phyloP scores from a whole-genome alignment of 805 yeast genomes.

The Candida khao-thaluensis region DNA sequence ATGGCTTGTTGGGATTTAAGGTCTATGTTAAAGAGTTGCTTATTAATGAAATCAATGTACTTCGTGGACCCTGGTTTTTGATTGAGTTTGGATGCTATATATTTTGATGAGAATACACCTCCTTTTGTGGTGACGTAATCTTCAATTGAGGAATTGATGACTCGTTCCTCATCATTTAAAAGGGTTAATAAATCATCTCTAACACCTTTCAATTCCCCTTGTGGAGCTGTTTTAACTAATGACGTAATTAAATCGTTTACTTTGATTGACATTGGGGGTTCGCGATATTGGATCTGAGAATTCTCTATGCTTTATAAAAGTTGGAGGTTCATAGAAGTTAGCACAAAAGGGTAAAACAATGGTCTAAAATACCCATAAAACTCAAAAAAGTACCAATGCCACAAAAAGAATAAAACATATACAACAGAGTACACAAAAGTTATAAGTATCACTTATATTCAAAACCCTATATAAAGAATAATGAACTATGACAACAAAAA shows the following conservation, averaged over 20 bases:
- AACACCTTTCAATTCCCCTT: slow-evolving; percentile 37
- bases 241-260: slow-evolving; percentile 21
- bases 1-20: slow-evolving; percentile 47
- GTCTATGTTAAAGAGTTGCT: slow-evolving; percentile 58
- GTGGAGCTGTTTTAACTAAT: slow-evolving; percentile 36
- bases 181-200: slow-evolving; percentile 17
- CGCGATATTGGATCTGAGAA: no score
- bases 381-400: no score
- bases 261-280: slow-evolving; percentile 2
- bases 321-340: no score
- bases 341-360: no score
- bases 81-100: slow-evolving; percentile 34
- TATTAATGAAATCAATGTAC: slow-evolving; percentile 50
- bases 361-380: no score
- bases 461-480: neutral
- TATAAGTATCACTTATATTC: neutral
- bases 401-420: no score
- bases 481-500: slow-evolving; percentile 64
- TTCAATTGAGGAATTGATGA: slow-evolving; percentile 29
- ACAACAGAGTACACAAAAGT: no score
- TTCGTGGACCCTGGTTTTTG: slow-evolving; percentile 40
- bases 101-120: slow-evolving; percentile 27
- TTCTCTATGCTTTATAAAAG: no score
- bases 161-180: slow-evolving; percentile 11
- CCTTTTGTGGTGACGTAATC: slow-evolving; percentile 28